Evolutionary conservation across 1,284 basidiomycete species (phyloP), one percentile per base, ranked within the genome.

Genomic region (Ganoderma lingzhi): DNA sequence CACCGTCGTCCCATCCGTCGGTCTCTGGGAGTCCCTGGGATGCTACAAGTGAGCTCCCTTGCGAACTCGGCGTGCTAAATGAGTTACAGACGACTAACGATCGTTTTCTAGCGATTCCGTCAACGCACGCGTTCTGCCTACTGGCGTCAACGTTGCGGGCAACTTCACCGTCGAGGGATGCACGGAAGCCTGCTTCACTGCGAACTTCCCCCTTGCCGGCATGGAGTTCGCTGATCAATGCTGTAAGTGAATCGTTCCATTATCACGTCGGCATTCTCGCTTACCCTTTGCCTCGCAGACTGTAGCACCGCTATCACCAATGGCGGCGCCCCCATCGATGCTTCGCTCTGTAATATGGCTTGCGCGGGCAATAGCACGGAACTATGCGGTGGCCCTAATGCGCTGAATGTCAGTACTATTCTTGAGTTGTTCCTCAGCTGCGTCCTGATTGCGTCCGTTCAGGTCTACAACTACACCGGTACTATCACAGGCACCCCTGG

Each of bases 401-500:
- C 80, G 23, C 75, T 82, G 8, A 82, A 81, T 61, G 76, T 78
- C 32, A 71, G 75, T 64, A 17, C 53, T 12, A 10, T 62, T 15
- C 32, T 35, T 59, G 19, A 15, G 44, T 3, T 59, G 55, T 5
- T 39, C 2, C 37, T n/a, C 32, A 4, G n/a, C 19, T 8, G 23
- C 15, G 51, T 35, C 17, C 39, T 68, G 9, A 70, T 23, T 55
- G 28, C 14, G 1, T 3, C 17, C 55, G 15, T n/a, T 30, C 44
- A 85, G 71, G 77, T 90, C 8, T 92, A 91, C 77, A 90, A 91
- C 78, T 91, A 87, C 72, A 91, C 89, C 51, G 89, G 89, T 0
- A 85, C 84, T 3, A 83, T 88, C 42, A 85, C 88, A 14, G 78
- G 84, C 9, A 78, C 80, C 9, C 78, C 82, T 37, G 76, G 74